Evolutionary conservation across 2,329 filamentous ascomycete species (phyloP).

Genomic region (Pyrenochaeta sp.): DNA sequence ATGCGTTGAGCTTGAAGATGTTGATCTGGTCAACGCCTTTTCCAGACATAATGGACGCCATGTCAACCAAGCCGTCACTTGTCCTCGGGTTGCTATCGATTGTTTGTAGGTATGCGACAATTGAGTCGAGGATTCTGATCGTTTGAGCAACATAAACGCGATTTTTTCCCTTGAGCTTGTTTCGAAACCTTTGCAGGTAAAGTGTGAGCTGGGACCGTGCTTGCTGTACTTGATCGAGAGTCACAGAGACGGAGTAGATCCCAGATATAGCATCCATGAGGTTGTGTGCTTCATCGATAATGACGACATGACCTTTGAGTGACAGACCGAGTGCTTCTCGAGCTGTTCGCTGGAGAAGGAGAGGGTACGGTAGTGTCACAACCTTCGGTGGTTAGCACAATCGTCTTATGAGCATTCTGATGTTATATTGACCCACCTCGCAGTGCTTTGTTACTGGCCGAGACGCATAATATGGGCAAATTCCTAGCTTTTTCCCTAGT

Average conservation of each 20-base stretch:
- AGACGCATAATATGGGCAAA: slow-evolving; percentile 98
- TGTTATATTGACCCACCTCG: slow-evolving; percentile 61
- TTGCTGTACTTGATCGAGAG: slow-evolving; percentile 74
- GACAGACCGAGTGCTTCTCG: slow-evolving; percentile 87
- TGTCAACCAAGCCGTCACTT: slow-evolving; percentile 72
- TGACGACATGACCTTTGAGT: slow-evolving; percentile 86
- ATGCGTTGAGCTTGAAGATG: slow-evolving; percentile 84
- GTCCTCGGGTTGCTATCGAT: slow-evolving; percentile 52
- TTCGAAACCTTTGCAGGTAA: slow-evolving; percentile 89
- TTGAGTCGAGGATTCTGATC: slow-evolving; percentile 81
- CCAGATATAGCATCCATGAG: slow-evolving; percentile 93
- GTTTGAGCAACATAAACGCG: slow-evolving; percentile 90
- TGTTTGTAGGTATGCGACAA: slow-evolving; percentile 72
- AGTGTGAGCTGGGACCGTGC: slow-evolving; percentile 78
- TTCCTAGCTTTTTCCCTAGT: slow-evolving; percentile 78
- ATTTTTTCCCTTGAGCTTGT: slow-evolving; percentile 88
- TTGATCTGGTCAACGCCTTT: slow-evolving; percentile 97
- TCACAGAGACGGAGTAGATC: slow-evolving; percentile 83
- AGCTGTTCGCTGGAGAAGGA: slow-evolving; percentile 86
- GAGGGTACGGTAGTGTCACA: slow-evolving; percentile 88
- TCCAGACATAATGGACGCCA: slow-evolving; percentile 76
- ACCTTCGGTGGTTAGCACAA: slow-evolving; percentile 61
- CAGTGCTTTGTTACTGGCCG: slow-evolving; percentile 81
- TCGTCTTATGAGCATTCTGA: not conserved
- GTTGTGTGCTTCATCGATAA: slow-evolving; percentile 97